Base-by-base conservation (phyloP, 2,329 filamentous ascomycete species). In the Stachybotrys chlorohalonatus region DNA sequence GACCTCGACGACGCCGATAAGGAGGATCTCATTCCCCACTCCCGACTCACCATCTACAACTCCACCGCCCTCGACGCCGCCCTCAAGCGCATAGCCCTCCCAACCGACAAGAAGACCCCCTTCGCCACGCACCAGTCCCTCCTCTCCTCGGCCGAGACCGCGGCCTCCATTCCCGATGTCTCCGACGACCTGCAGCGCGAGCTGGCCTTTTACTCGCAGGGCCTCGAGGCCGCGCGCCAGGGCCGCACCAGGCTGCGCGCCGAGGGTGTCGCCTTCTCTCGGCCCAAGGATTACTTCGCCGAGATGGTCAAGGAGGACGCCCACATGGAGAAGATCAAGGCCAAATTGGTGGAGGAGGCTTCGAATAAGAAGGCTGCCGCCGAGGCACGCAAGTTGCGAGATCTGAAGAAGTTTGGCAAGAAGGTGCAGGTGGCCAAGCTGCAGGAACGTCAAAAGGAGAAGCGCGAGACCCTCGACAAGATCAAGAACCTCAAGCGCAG, bases 291-390 rank as follows among this genome's bases (percentile, higher is more conserved):
- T 74, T 99, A 95, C 75, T 99, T 99, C 65, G 94, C 94, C 49
- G 94, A 99, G 79, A 99, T 97, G 92, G 86, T 96, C 66, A 97
- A 97, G 83, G 90, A 87, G 66, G 94, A 99, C 69, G 93, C 95
- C 65, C 94, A 96, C 72, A 99, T 99, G 94, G 89, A 89, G 69
- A 92, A 89, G 79, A 89, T 99, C 69, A 95, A 95, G 79, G 84
- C 86, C 66, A 95, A 95, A 80, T 77, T 97, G 65, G 81, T 96
- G 58, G 92, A 97, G 66, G 90, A 95, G 67, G 94, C 93, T 0
- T 89, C 93, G 11, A 80, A 84, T 58, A 96, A 96, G 80, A 96
- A 96, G 78, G 93, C 94, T 1, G 83, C 90, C 31, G 85, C 89
- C 30, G 94, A 99, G 72, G 94, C 94, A 7, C 84, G 91, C 69